phyloP scores from a whole-genome alignment of 805 yeast genomes.

The Saccharomycopsis schoenii region DNA sequence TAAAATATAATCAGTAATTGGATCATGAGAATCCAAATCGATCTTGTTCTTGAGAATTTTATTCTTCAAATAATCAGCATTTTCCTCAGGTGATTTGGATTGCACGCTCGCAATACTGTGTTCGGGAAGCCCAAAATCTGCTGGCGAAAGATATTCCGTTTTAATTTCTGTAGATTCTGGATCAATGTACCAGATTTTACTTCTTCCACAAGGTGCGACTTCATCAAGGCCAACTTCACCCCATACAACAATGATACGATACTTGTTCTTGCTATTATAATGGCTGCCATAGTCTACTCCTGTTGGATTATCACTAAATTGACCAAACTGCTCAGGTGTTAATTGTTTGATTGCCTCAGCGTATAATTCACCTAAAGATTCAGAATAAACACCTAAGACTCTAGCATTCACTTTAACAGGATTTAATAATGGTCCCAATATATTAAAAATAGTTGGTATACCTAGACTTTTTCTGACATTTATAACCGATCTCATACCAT shows the following conservation, averaged over 20 bases:
- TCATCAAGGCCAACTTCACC: conserved; percentile 91
- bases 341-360: conserved; percentile 70
- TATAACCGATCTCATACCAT: conserved; percentile 80
- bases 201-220: conserved; percentile 78
- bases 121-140: conserved; percentile 71
- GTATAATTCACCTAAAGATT: conserved; percentile 67
- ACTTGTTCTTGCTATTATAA: conserved; percentile 12
- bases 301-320: background rate
- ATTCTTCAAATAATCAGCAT: conserved; percentile 48
- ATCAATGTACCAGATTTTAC: conserved; percentile 68
- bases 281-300: background rate
- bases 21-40: conserved; percentile 38
- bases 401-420: conserved; percentile 78
- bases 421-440: conserved; percentile 87
- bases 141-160: conserved; percentile 46
- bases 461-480: conserved; percentile 69
- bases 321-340: conserved; percentile 27
- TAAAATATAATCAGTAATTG: conserved; percentile 82
- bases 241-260: conserved; percentile 73
- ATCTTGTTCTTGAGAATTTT: conserved; percentile 35
- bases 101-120: conserved; percentile 60
- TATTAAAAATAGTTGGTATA: conserved; percentile 87
- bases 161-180: conserved; percentile 33
- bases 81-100: conserved; percentile 81
- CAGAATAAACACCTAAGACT: conserved; percentile 82